phyloP scores from a whole-genome alignment of 352 stramenopile species.

The Phytophthora crassamura region DNA sequence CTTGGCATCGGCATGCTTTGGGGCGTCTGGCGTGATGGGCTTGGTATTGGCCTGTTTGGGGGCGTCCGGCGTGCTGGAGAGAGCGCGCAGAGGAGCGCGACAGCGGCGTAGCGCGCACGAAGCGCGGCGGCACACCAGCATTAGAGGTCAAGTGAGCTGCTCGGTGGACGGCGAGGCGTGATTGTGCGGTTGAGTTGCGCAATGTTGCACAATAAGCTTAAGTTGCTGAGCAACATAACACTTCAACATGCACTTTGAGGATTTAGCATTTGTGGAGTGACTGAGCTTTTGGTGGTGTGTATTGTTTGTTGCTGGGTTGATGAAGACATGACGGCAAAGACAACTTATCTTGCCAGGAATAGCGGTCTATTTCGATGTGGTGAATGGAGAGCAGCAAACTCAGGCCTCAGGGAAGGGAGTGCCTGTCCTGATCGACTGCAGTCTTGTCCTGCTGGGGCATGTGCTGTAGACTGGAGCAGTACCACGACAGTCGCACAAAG shows the following conservation, averaged over 20 bases:
- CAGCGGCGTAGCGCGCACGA: constrained; percentile 25
- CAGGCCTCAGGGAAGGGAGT: background rate
- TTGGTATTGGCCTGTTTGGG: too few species aligned
- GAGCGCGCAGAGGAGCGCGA: constrained; percentile 9
- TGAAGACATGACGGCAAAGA: background rate
- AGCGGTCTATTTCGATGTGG: constrained; percentile 33
- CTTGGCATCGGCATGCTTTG: background rate
- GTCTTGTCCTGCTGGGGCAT: constrained; percentile 12
- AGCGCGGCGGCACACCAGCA: too few species aligned
- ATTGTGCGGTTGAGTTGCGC: constrained; percentile 13
- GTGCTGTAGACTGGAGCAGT: background rate
- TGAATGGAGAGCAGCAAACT: constrained; percentile 6
- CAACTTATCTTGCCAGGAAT: constrained; percentile 24
- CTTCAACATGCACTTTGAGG: constrained; percentile 5
- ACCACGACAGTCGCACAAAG: constrained; percentile 2
- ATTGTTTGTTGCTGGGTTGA: background rate
- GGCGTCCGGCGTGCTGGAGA: constrained; percentile 12
- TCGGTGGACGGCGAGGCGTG: constrained; percentile 1
- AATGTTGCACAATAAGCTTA: constrained; percentile 3
- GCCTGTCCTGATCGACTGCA: background rate
- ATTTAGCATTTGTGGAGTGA: background rate
- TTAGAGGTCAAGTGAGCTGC: background rate
- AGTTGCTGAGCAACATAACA: constrained; percentile 1
- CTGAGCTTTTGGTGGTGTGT: background rate
- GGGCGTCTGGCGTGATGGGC: too few species aligned